Evolutionary conservation across 2,329 filamentous ascomycete genomes (phyloP).

Genomic region (Camillea tinctor): DNA sequence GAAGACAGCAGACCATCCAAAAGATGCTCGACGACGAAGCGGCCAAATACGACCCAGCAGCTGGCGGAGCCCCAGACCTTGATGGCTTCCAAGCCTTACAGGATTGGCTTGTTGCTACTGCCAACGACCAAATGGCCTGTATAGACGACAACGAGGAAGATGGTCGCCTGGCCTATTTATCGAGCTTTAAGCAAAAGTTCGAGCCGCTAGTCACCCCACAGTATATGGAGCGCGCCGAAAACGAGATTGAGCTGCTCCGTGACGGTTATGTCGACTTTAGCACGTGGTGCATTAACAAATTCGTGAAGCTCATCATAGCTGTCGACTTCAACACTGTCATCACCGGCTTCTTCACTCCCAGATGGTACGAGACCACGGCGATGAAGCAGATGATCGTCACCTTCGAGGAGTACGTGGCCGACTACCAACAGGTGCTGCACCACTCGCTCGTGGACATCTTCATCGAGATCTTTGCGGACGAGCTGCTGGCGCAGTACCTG

Average conservation of each 20-base stretch:
- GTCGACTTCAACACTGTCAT: conserved; percentile 86
- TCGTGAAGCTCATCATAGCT: conserved; percentile 82
- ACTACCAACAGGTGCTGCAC: conserved; percentile 83
- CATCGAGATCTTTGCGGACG: conserved; percentile 88
- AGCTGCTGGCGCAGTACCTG: conserved; percentile 84
- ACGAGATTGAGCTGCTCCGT: conserved; percentile 72
- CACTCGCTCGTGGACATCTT: conserved; percentile 87
- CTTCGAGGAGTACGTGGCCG: conserved; percentile 89
- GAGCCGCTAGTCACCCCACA: conserved; percentile 75
- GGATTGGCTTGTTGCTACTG: conserved; percentile 95
- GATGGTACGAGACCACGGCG: conserved; percentile 82
- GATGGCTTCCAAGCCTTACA: conserved; percentile 77
- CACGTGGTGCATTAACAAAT: conserved; percentile 87
- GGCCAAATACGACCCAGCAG: conserved; percentile 60
- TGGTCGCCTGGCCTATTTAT: conserved; percentile 75
- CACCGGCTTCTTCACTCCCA: conserved; percentile 83
- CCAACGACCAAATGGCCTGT: conserved; percentile 97
- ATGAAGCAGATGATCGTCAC: conserved; percentile 95
- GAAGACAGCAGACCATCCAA: conserved; percentile 83
- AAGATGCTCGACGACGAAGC: conserved; percentile 85
- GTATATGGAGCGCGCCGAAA: conserved; percentile 72
- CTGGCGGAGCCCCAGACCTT: conserved; percentile 50
- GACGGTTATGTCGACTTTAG: conserved; percentile 95
- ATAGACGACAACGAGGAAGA: conserved; percentile 88
- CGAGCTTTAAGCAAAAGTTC: conserved; percentile 81